Conservation (phyloP, 176 grass and related monocot genomes). For the Triticum aestivum region DNA sequence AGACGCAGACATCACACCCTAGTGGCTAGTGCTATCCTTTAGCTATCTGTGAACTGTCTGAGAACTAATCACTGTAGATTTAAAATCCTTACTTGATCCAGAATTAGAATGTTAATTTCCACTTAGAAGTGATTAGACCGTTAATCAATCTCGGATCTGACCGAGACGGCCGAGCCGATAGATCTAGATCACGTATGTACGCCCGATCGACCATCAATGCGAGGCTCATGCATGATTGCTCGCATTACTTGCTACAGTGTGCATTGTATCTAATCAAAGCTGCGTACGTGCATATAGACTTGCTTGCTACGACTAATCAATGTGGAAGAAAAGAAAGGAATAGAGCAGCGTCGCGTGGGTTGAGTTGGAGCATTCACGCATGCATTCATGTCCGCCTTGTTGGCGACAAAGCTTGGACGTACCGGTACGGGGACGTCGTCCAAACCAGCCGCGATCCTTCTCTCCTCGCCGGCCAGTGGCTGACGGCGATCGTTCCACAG, state of each 20-base stretch:
- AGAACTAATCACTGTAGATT: not conserved
- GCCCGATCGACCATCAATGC: not conserved
- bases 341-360: not conserved
- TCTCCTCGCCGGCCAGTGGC: not conserved
- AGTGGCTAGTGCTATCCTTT: too few species aligned
- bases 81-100: not conserved
- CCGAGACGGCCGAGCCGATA: not conserved
- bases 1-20: too few species aligned
- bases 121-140: not conserved
- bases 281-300: not conserved
- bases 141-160: not conserved
- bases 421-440: not conserved
- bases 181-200: not conserved
- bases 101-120: not conserved
- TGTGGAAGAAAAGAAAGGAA: not conserved
- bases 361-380: constrained; percentile 1
- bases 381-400: not conserved
- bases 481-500: not conserved
- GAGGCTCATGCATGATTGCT: not conserved
- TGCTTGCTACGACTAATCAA: not conserved
- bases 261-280: constrained; percentile 1
- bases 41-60: too few species aligned
- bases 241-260: not conserved
- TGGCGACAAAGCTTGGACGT: not conserved
- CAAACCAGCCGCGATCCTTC: not conserved